Percentiles rank a stretch among this genome's conserved stretches.
These are phyloP conservation scores for Fomitiporia mediterranea DNA, from an alignment of 1,284 basidiomycete genomes.

Conservation along the genomic window DNA sequence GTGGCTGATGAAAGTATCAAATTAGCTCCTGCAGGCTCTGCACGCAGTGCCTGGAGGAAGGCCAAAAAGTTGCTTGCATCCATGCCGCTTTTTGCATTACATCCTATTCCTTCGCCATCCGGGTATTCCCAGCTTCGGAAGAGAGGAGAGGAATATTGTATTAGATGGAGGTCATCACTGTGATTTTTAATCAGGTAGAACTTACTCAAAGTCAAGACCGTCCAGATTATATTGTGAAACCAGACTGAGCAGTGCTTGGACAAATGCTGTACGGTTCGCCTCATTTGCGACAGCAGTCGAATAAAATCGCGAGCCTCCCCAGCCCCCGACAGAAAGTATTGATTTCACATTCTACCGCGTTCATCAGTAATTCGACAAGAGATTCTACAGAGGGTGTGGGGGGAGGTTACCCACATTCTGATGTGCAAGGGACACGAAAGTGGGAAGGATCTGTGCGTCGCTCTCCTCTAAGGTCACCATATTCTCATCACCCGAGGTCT, in stretches of 20 bases:
- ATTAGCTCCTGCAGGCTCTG: constrained; percentile 47
- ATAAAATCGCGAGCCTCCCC: constrained; percentile 78
- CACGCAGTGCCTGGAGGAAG: constrained; percentile 72
- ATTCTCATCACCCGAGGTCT: constrained; percentile 44
- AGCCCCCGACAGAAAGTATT: constrained; percentile 83
- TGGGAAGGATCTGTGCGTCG: constrained; percentile 40
- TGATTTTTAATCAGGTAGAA: constrained; percentile 15
- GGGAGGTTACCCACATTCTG: constrained; percentile 39
- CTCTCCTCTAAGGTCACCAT: constrained; percentile 38
- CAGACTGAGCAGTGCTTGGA: constrained; percentile 55
- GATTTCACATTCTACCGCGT: constrained; percentile 58
- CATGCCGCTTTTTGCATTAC: constrained; percentile 56
- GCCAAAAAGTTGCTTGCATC: constrained; percentile 72
- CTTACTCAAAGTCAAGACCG: constrained; percentile 85
- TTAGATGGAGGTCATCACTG: neutral
- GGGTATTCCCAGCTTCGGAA: constrained; percentile 83
- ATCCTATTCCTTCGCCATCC: constrained; percentile 58
- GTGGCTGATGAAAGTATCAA: constrained; percentile 75
- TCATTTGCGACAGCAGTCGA: constrained; percentile 65
- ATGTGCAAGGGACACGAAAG: constrained; percentile 52
- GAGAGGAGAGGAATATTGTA: neutral
- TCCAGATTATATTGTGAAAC: constrained; percentile 67
- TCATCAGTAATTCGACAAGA: neutral
- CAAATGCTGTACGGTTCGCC: constrained; percentile 61
- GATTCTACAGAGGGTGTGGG: neutral